Base-by-base conservation (phyloP, 805 yeast genomes). In the Torulaspora franciscae region DNA sequence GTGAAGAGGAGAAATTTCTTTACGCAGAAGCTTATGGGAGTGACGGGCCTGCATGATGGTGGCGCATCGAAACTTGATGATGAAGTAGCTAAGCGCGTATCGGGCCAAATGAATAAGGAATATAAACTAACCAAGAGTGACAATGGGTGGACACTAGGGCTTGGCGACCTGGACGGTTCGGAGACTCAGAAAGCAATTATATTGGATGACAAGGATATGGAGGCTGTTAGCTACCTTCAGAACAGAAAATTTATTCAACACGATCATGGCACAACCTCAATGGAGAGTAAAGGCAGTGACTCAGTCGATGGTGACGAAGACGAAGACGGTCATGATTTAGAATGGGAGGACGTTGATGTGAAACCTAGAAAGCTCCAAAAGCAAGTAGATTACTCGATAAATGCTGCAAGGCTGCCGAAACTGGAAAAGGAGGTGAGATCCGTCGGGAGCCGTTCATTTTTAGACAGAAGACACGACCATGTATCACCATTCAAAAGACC, bases 1-100 rank as follows among this genome's bases (percentile, higher is more conserved):
- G 98, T 93, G 1, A 85, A 87, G 54, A 88, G 88, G 61, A 74
- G 99, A 49, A 93, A 93, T 62, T 89, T 78, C 59, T 81, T 84
- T 53, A 91, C 99, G 0, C 98, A 93, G 65, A 75, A 79, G 51
- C 70, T 93, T 30, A 83, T 93, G 86, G 81, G 81, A 51, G 79
- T 84, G 0, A 77, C 86, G 7, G 98, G 97, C 0, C 74, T 86
- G 80, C 85, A 83, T 29, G 79, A 72, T 33, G 76, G 72, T 10
- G 67, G 66, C 10, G 61, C 67, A 7, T 61, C 66, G 1, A 57
- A 55, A 30, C 15, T 59, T 10, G 72, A 67, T 43, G 56, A 52
- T 3, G 56, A 52, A 24, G 50, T 54, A 2, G 38, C 49, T 8
- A 49, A 55, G 27, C 72, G 96, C 42, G 78, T 93, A 4, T 89